These are phyloP conservation scores for Xylaria sp. DNA, from an alignment of 2,329 filamentous ascomycete genomes.

Conservation along the genomic window DNA sequence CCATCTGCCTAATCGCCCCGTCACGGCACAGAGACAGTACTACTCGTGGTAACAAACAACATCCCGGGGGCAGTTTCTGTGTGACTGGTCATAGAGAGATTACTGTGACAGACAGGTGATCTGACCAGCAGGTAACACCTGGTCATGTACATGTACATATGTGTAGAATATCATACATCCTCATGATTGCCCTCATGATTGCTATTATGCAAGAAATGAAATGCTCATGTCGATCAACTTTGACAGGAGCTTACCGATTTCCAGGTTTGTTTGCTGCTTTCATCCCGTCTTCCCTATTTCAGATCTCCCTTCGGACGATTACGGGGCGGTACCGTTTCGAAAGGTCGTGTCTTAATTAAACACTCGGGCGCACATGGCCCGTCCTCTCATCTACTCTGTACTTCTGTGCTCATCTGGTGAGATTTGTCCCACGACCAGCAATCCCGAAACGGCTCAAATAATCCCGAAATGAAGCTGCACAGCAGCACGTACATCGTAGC, in stretches of 20 bases:
- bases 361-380: neutral
- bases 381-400: neutral
- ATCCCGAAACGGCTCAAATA: neutral
- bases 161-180: slow-evolving; percentile 38
- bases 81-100: neutral
- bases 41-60: slow-evolving; percentile 80
- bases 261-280: neutral
- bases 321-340: neutral
- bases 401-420: neutral
- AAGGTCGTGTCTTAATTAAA: neutral
- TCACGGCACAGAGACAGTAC: slow-evolving; percentile 87
- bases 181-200: slow-evolving; percentile 19
- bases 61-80: neutral
- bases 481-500: too few relatives aligned
- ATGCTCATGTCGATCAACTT: neutral
- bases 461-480: too few relatives aligned
- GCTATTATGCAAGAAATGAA: slow-evolving; percentile 2
- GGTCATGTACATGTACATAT: slow-evolving; percentile 37
- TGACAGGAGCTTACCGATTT: neutral
- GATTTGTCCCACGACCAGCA: neutral
- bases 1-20: slow-evolving; percentile 84
- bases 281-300: neutral
- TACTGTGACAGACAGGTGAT: neutral
- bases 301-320: neutral
- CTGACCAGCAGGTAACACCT: neutral